Conservation (phyloP, 1,139 yeast species). For the Candida sp. region DNA sequence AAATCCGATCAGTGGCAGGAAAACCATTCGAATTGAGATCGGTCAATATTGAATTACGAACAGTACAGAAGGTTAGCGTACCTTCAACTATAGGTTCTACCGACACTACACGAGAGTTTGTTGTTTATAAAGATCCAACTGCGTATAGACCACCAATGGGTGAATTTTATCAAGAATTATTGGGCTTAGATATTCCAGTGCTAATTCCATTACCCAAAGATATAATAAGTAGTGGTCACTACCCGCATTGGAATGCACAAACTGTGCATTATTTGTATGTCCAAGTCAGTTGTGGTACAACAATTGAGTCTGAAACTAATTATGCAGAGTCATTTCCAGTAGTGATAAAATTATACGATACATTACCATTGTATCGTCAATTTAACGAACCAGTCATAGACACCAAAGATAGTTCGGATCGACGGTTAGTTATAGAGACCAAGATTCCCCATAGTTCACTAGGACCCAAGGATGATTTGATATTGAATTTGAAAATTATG, state of each 20-base stretch:
- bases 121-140: slow-evolving; percentile 33
- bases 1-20: slow-evolving; percentile 36
- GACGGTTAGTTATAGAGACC: slow-evolving; percentile 39
- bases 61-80: slow-evolving; percentile 35
- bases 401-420: slow-evolving; percentile 34
- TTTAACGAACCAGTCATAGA: slow-evolving; percentile 48
- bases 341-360: slow-evolving; percentile 47
- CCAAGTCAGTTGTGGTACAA: slow-evolving; percentile 29
- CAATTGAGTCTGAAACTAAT: slow-evolving; percentile 26
- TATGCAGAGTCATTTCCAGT: slow-evolving; percentile 42
- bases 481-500: slow-evolving; percentile 33
- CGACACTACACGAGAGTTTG: slow-evolving; percentile 32
- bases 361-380: slow-evolving; percentile 52
- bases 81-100: slow-evolving; percentile 44
- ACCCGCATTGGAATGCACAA: slow-evolving; percentile 37
- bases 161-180: slow-evolving; percentile 29
- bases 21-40: slow-evolving; percentile 35
- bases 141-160: slow-evolving; percentile 37
- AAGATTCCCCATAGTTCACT: slow-evolving; percentile 44
- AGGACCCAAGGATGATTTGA: slow-evolving; percentile 48
- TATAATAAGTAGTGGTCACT: slow-evolving; percentile 43
- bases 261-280: slow-evolving; percentile 36
- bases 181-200: slow-evolving; percentile 60
- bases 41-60: slow-evolving; percentile 34
- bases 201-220: slow-evolving; percentile 57